Evolutionary conservation across 345 rosid genomes (phyloP), one percentile per base, ranked within the genome.

Genomic region (Cardamine chenopodiifolia): DNA sequence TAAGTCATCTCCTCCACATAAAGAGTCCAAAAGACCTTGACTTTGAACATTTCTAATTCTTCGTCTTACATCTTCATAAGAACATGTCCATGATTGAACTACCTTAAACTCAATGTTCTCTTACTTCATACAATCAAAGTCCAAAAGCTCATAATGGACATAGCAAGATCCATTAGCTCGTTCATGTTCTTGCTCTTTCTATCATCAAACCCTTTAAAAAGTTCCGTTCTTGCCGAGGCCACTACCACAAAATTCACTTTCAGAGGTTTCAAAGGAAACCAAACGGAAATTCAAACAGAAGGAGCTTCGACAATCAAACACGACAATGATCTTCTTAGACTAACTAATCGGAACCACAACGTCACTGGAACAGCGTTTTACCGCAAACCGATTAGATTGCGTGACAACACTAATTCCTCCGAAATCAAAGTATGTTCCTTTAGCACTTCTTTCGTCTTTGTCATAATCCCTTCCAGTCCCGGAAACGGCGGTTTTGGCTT

Each of bases 401-500:
- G 55, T 48, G 62, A 52, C 31, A 1, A 12, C 44, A 37, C 37
- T 19, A 55, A 17, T 55, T 55, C 78, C 12, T 55, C 78, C 19
- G n/a, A 8, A 0, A 4, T 5, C 32, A 68, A 68, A 56, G 56
- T 77, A 47, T 44, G 73, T 50, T 87, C 89, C 69, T 85, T 89
- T 68, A 79, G 66, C 55, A 83, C 94, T 0, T 37, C 77, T 64
- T 85, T 89, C 13, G 88, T 87, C 59, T 87, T 89, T 45, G 79
- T 78, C 0, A 85, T 87, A 8, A 55, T 28, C 70, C 84, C 84
- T 8, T 63, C 78, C 0, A 19, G 53, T 22, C 15, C 82, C 0
- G 85, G 82, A 3, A 10, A 53, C 31, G 87, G 87, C 12, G 94
- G 88, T 17, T 80, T 45, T 15, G 91, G 94, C 66, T 62, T 89